A percentile compares a stretch with the other conserved stretches of the same genome.
These are phyloP conservation scores for Chrysanthemum seticuspe DNA, from an alignment of 129 eudicot genomes.

Conservation along the genomic window DNA sequence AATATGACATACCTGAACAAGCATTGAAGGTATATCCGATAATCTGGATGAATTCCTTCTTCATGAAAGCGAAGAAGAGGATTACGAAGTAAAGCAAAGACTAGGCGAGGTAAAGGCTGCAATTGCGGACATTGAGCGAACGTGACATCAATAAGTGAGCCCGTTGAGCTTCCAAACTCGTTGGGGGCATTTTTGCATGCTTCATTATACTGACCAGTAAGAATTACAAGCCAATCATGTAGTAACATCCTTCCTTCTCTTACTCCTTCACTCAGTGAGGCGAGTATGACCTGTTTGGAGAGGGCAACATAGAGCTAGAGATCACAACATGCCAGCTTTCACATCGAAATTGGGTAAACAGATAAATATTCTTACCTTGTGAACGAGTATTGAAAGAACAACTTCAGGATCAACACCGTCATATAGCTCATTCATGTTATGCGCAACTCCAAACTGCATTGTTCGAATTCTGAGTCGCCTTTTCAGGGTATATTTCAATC, in stretches of 20 bases:
- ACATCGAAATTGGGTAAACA: conserved; percentile 3
- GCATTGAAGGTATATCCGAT: conserved; percentile 92
- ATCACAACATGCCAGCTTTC: conserved; percentile 12
- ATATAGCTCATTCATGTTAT: conserved; percentile 75
- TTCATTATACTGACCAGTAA: conserved; percentile 81
- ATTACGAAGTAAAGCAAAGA: conserved; percentile 85
- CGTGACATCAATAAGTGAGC: conserved; percentile 63
- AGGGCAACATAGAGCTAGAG: conserved; percentile 8
- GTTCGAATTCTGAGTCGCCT: conserved; percentile 93
- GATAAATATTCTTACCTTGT: conserved; percentile 55
- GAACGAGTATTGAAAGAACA: conserved; percentile 92
- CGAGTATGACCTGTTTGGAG: conserved; percentile 68
- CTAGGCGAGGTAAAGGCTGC: conserved; percentile 81
- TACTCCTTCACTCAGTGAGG: conserved; percentile 87
- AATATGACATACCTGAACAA: conserved; percentile 66
- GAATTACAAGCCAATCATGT: conserved; percentile 99
- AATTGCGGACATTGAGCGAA: conserved; percentile 93
- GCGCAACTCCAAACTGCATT: conserved; percentile 74
- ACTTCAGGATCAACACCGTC: conserved; percentile 92
- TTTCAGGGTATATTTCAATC: conserved; percentile 61
- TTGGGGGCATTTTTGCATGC: conserved; percentile 59
- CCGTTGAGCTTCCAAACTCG: conserved; percentile 49
- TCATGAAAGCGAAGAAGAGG: conserved; percentile 94
- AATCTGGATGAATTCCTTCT: conserved; percentile 99
- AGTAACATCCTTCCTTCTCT: conserved; percentile 84